A percentile compares a stretch with the other conserved stretches of the same genome.
phyloP scores from a whole-genome alignment of 208 protist species.

The Naegleria fowleri region DNA sequence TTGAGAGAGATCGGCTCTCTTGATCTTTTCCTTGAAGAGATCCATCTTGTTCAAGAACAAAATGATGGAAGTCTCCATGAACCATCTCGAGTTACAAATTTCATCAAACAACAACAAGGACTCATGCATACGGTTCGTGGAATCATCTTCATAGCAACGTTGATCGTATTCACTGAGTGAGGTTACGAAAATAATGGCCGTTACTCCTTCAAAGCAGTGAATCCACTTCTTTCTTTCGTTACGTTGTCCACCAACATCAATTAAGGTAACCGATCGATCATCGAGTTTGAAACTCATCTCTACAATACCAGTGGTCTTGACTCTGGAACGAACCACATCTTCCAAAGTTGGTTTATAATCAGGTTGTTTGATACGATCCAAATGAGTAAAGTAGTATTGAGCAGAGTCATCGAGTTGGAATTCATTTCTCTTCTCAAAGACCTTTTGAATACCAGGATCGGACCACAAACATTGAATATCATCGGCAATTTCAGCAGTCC shows the following conservation, averaged over 20 bases:
- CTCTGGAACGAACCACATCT: constrained; percentile 30
- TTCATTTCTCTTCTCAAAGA: constrained; percentile 42
- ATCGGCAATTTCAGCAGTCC: background rate
- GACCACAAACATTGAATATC: constrained; percentile 43
- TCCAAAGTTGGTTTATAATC: constrained; percentile 33
- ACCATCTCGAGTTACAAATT: constrained; percentile 35
- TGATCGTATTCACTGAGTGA: constrained; percentile 48
- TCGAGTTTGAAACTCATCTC: constrained; percentile 18
- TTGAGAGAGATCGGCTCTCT: constrained; percentile 4
- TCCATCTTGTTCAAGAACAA: constrained; percentile 42
- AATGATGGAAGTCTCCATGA: constrained; percentile 25
- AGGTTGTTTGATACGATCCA: constrained; percentile 16
- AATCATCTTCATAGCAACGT: constrained; percentile 52
- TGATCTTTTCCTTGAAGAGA: constrained; percentile 40
- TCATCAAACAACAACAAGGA: constrained; percentile 32
- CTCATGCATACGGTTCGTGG: constrained; percentile 35
- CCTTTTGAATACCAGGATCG: constrained; percentile 45
- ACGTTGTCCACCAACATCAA: constrained; percentile 42
- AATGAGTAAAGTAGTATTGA: constrained; percentile 37
- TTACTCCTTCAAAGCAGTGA: constrained; percentile 34
- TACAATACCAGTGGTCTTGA: constrained; percentile 31
- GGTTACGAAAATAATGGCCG: constrained; percentile 36
- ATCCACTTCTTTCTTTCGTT: constrained; percentile 44
- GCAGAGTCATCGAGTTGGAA: constrained; percentile 56
- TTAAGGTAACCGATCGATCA: constrained; percentile 21